phyloP scores from a whole-genome alignment of 805 yeast species.

The Ogataea minuta region DNA sequence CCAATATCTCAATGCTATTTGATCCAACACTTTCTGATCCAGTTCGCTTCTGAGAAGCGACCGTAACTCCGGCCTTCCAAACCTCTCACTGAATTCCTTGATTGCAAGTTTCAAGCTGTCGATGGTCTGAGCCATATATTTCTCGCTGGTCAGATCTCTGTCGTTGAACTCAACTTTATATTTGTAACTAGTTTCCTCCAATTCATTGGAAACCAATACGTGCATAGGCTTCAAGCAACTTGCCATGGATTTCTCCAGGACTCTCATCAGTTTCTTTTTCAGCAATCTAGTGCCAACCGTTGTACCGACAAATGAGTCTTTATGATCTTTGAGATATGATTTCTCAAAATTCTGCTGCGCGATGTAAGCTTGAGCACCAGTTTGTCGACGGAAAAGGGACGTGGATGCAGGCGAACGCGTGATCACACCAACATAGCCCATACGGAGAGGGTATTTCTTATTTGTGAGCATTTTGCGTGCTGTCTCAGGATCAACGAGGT shows the following conservation, averaged over 20 bases:
- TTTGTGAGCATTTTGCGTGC: slow-evolving; percentile 72
- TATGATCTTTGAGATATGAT: slow-evolving; percentile 61
- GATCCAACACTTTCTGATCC: slow-evolving; percentile 85
- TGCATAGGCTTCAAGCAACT: slow-evolving; percentile 85
- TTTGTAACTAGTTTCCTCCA: slow-evolving; percentile 88
- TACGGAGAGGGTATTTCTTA: slow-evolving; percentile 80
- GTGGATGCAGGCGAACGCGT: slow-evolving; percentile 58
- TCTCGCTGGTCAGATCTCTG: slow-evolving; percentile 88
- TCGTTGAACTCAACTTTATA: slow-evolving; percentile 97
- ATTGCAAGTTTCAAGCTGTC: slow-evolving; percentile 83
- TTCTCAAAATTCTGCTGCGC: slow-evolving; percentile 69
- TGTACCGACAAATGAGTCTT: slow-evolving; percentile 58
- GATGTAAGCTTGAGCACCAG: slow-evolving; percentile 60
- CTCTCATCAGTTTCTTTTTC: slow-evolving; percentile 78
- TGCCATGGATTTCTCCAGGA: slow-evolving; percentile 90
- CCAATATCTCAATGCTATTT: slow-evolving; percentile 92
- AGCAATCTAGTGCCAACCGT: slow-evolving; percentile 73
- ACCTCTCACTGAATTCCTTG: slow-evolving; percentile 79
- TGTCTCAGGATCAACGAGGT: slow-evolving; percentile 72
- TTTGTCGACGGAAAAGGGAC: slow-evolving; percentile 50
- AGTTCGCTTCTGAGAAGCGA: slow-evolving; percentile 76
- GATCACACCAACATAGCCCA: slow-evolving; percentile 99
- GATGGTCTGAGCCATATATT: slow-evolving; percentile 87
- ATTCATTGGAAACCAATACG: slow-evolving; percentile 77
- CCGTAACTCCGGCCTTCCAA: slow-evolving; percentile 79